Base-by-base conservation (phyloP, 257 asterid species). In the Asclepias syriaca region DNA sequence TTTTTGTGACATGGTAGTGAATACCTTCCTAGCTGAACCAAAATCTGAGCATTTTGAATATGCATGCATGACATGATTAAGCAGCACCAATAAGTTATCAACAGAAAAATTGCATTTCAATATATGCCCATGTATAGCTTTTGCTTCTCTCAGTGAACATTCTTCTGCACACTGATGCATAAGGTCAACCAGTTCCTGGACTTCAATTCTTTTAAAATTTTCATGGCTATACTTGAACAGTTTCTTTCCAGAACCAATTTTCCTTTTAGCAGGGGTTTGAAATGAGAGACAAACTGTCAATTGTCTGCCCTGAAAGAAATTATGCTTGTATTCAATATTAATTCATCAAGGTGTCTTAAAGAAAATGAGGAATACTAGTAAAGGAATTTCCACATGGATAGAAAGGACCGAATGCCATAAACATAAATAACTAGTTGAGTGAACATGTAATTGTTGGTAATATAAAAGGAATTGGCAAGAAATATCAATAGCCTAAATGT, bases 1-100 rank as follows among this genome's bases (percentile, higher is more conserved):
- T 77, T 67, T 86, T 65, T 64, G 66, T 19, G 78, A 77, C 79
- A 86, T 72, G 66, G 60, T 37, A 49, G 75, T 76, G 65, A 85
- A 87, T 58, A 87, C 65, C 59, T 58, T 19, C 82, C 78, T 71
- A 32, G 84, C 78, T 15, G 73, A 83, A 39, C 77, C 66, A 74
- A 83, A 85, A 53, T 78, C 81, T 34, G 82, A 85, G 81, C 87
- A 85, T 80, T 85, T 87, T 55, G 80, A 69, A 83, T 87, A 87
- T 34, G 86, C 88, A 72, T 85, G 77, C 72, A 77, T 78, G 68
- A 85, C 82, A 75, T 83, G 89, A 74, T 85, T 87, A 70, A 81
- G 86, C 72, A 81, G 56, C 49, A 80, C 68, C 83, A 87, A 74
- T 74, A 76, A 75, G 77, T 70, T 75, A 75, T 77, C 82, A 45